Evolutionary conservation across 306 rosid species (phyloP), one percentile per base, ranked within the genome.

Genomic region (Datisca glomerata): DNA sequence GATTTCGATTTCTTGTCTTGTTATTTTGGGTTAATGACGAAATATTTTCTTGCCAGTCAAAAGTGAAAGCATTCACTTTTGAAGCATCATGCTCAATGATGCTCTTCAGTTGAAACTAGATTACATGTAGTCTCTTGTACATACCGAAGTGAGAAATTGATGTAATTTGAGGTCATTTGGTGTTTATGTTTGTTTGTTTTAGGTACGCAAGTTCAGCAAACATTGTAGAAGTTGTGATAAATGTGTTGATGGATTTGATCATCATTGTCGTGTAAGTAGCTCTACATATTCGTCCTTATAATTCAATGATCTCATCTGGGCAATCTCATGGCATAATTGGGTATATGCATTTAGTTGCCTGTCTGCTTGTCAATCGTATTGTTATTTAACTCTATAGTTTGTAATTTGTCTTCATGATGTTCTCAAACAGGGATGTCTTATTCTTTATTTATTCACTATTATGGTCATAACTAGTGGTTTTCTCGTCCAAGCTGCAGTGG

Each of bases 171-270:
- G n/a, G n/a, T n/a, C n/a, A n/a, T n/a, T n/a, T n/a, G n/a, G n/a
- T n/a, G n/a, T n/a, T n/a, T n/a, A n/a, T 20, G 8, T 41, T 21
- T 15, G 12, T 45, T 15, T 59, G 49, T 51, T 71, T 55, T 59
- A 82, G 94, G 89, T 83, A 17, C 69, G 63, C 33, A 79, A 79
- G 66, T 83, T 75, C 75, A 83, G 94, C 64, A 83, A 79, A 73
- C 94, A 83, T 49, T 79, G 91, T 68, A 68, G 94, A 67, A 83
- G 91, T 54, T 83, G 94, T 40, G 69, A 73, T 61, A 79, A 79
- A 70, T 83, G 94, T 65, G 91, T 83, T 47, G 94, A 83, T 51
- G 91, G 82, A 51, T 79, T 83, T 67, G 91, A 79, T 60, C 94
- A 83, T 62, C 94, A 75, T 56, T 83, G 91, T 49, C 82, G 82